Conservation (phyloP, 2,329 filamentous ascomycete genomes). For the Aspergillus vadensis region DNA sequence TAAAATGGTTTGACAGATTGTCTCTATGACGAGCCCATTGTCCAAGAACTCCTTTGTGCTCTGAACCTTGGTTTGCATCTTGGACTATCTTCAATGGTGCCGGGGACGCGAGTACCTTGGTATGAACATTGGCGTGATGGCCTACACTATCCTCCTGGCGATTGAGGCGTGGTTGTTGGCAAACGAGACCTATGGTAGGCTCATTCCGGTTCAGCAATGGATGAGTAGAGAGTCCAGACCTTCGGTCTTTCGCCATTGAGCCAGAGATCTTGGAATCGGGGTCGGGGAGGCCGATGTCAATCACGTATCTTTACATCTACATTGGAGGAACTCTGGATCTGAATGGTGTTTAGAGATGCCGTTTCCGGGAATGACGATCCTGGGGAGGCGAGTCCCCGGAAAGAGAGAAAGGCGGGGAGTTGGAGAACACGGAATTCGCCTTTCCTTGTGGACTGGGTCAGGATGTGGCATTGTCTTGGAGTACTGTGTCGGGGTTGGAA, state of each 20-base stretch:
- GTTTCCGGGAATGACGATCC: conserved; percentile 9
- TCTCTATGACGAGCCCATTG: too few species aligned
- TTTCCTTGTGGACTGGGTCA: conserved; percentile 10
- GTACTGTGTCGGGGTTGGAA: conserved; percentile 2
- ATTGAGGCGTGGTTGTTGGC: too few species aligned
- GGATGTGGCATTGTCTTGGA: conserved; percentile 4
- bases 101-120: too few species aligned
- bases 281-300: conserved; percentile 21
- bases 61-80: too few species aligned
- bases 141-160: too few species aligned
- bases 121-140: too few species aligned
- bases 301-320: conserved; percentile 16
- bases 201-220: too few species aligned
- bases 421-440: background rate
- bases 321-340: conserved; percentile 3
- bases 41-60: too few species aligned
- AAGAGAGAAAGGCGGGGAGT: background rate
- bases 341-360: conserved; percentile 8
- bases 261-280: conserved; percentile 10
- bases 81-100: too few species aligned
- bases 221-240: background rate
- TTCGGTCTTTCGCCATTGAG: background rate
- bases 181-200: too few species aligned
- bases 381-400: background rate
- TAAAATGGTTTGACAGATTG: too few species aligned